Evolutionary conservation across 768 basidiomycete species (phyloP).

Genomic region (Infundibulicybe gibba): DNA sequence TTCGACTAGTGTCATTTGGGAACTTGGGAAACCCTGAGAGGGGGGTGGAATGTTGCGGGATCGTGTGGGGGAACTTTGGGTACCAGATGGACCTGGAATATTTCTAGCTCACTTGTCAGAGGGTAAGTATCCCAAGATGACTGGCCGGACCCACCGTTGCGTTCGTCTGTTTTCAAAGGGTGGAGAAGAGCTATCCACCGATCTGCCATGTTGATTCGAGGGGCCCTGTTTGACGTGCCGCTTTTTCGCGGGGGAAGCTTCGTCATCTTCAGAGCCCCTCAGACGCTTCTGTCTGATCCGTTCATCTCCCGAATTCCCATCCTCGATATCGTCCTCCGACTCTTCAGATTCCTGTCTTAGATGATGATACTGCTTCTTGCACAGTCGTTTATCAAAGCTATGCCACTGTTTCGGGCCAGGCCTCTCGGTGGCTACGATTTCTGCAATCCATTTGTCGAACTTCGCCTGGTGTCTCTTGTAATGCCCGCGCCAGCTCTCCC

Average conservation of each 20-base stretch:
- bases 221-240: background rate
- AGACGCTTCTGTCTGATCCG: background rate
- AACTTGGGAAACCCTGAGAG: background rate
- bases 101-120: background rate
- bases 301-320: background rate
- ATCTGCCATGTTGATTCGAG: background rate
- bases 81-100: background rate
- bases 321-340: background rate
- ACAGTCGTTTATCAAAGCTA: constrained; percentile 16
- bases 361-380: background rate
- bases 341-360: background rate
- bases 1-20: background rate
- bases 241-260: background rate
- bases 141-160: too few species aligned
- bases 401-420: constrained; percentile 18
- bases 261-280: background rate
- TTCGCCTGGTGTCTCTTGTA: constrained; percentile 34
- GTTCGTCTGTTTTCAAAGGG: too few species aligned
- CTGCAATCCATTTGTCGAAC: constrained; percentile 32
- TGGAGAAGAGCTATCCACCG: too few species aligned
- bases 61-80: background rate
- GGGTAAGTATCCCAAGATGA: too few species aligned
- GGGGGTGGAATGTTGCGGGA: background rate
- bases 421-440: constrained; percentile 21
- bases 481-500: constrained; percentile 43